These are phyloP conservation scores for Mycena olivaceomarginata DNA, from an alignment of 768 basidiomycete genomes.

Conservation along the genomic window DNA sequence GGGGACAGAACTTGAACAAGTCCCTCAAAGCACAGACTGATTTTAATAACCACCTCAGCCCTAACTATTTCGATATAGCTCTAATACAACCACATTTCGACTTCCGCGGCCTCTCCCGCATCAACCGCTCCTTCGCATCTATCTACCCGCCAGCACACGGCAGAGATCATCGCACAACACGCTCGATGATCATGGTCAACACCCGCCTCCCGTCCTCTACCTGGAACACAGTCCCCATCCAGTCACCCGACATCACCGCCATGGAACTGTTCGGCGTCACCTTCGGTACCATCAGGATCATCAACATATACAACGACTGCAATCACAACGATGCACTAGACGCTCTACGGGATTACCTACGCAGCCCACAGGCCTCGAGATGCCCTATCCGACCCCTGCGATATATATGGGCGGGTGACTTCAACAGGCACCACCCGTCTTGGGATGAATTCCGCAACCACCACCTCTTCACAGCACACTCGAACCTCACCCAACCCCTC, in stretches of 20 bases:
- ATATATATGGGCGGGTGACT: slow-evolving; percentile 59
- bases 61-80: too few species aligned
- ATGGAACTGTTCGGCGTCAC: slow-evolving; percentile 45
- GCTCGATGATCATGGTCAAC: slow-evolving; percentile 33
- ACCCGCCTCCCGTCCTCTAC: neutral
- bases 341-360: slow-evolving; percentile 5
- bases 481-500: slow-evolving; percentile 50
- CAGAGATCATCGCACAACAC: neutral
- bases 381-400: neutral
- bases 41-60: too few species aligned
- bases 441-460: slow-evolving; percentile 60
- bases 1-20: too few species aligned
- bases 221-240: slow-evolving; percentile 20
- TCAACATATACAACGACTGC: slow-evolving; percentile 53
- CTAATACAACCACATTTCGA: too few species aligned
- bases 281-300: too few species aligned
- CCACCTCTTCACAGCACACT: slow-evolving; percentile 56
- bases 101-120: too few species aligned
- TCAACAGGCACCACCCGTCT: slow-evolving; percentile 60
- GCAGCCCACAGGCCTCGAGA: neutral
- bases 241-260: slow-evolving; percentile 44
- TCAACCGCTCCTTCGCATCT: slow-evolving; percentile 32
- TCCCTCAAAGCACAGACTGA: too few species aligned
- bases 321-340: slow-evolving; percentile 18
- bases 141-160: slow-evolving; percentile 51